phyloP scores from a whole-genome alignment of 2,329 filamentous ascomycete genomes.

The Penicillium sp. region DNA sequence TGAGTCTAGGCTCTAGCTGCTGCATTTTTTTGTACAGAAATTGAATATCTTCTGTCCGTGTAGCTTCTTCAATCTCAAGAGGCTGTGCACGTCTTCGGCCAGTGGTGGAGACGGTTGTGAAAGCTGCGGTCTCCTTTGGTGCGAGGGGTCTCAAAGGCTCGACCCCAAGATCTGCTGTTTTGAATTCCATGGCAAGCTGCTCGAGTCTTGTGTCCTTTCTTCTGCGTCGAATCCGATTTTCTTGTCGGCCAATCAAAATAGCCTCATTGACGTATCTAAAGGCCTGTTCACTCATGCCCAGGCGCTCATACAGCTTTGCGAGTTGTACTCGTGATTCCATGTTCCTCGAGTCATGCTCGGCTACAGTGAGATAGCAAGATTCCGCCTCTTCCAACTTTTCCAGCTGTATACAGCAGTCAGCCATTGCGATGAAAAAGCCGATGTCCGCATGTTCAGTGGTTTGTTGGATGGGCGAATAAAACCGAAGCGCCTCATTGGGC shows the following conservation, averaged over 20 bases:
- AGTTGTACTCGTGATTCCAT: constrained; percentile 73
- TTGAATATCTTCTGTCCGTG: constrained; percentile 40
- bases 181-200: constrained; percentile 39
- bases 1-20: constrained; percentile 45
- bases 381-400: constrained; percentile 64
- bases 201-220: constrained; percentile 37
- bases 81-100: constrained; percentile 19
- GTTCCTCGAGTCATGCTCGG: constrained; percentile 64
- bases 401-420: constrained; percentile 60
- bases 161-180: constrained; percentile 16
- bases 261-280: constrained; percentile 71
- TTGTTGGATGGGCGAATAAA: constrained; percentile 49
- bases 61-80: constrained; percentile 25
- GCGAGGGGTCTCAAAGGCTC: constrained; percentile 14
- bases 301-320: constrained; percentile 75
- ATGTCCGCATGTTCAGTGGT: constrained; percentile 46
- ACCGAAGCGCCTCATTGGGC: constrained; percentile 53
- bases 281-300: constrained; percentile 67
- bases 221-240: constrained; percentile 28
- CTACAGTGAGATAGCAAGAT: constrained; percentile 67
- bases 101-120: constrained; percentile 16
- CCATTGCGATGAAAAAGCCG: constrained; percentile 48
- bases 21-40: constrained; percentile 44
- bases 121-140: constrained; percentile 15
- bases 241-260: constrained; percentile 54